Percentiles rank a stretch among this genome's conserved stretches.
Evolutionary conservation across 1,284 basidiomycete genomes (phyloP).

Genomic region (Cryptococcus hybrid): DNA sequence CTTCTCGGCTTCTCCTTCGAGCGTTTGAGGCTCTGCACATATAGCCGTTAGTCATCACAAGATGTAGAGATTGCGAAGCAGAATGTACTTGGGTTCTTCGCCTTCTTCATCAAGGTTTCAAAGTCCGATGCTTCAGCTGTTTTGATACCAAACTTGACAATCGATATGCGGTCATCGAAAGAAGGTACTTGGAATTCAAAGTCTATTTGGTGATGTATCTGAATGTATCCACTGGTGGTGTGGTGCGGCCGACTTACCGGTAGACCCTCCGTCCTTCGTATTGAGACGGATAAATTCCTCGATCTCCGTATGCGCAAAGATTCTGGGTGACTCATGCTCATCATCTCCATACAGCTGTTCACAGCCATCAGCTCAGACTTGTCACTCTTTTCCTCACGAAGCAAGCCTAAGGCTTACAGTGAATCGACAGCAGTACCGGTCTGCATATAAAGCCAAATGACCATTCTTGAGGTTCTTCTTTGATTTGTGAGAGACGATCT

Average conservation of each 20-base stretch:
- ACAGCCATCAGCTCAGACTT: not conserved
- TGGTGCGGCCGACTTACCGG: too few relatives aligned
- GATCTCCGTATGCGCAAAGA: not conserved
- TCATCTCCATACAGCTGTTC: not conserved
- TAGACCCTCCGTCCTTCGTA: too few relatives aligned
- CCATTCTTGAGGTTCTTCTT: conserved; percentile 2
- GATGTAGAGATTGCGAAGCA: too few relatives aligned
- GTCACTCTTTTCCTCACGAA: not conserved
- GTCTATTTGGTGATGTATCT: not conserved
- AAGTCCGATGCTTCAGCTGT: not conserved
- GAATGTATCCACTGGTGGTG: too few relatives aligned
- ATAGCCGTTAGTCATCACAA: too few relatives aligned
- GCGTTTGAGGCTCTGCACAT: too few relatives aligned
- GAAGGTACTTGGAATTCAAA: not conserved
- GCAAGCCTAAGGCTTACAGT: conserved; percentile 5
- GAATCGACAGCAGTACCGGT: conserved; percentile 2
- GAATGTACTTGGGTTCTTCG: too few relatives aligned
- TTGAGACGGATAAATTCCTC: not conserved
- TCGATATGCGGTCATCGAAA: not conserved
- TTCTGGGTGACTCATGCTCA: not conserved
- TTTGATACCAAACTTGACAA: not conserved
- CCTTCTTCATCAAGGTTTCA: not conserved
- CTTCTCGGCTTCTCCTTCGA: too few relatives aligned
- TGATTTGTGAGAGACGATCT: conserved; percentile 2
- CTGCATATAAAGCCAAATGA: conserved; percentile 14